Evolutionary conservation across 2,329 filamentous ascomycete species (phyloP).

Genomic region (Hymenotorrendiella dingleyae): DNA sequence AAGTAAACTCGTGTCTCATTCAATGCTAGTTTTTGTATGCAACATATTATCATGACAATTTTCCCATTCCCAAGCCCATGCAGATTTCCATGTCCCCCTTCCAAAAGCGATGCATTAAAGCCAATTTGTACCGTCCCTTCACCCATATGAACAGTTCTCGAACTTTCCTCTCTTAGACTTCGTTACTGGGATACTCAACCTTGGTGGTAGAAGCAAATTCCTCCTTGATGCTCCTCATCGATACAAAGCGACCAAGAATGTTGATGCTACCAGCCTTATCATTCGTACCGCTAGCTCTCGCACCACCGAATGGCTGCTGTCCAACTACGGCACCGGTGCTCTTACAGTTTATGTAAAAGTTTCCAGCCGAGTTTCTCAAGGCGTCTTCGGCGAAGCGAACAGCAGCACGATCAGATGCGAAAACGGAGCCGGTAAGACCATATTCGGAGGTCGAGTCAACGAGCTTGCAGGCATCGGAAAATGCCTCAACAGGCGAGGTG

Average conservation of each 20-base stretch:
- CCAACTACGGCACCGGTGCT: slow-evolving; percentile 67
- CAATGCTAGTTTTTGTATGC: too few relatives aligned
- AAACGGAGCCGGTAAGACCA: slow-evolving; percentile 70
- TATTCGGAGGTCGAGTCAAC: slow-evolving; percentile 72
- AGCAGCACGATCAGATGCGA: slow-evolving; percentile 62
- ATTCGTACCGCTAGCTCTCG: slow-evolving; percentile 63
- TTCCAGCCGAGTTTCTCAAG: slow-evolving; percentile 68
- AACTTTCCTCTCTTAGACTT: slow-evolving; percentile 30
- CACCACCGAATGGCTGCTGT: slow-evolving; percentile 67
- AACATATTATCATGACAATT: too few relatives aligned
- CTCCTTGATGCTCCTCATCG: slow-evolving; percentile 65
- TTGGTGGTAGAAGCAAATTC: slow-evolving; percentile 60
- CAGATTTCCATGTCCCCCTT: too few relatives aligned
- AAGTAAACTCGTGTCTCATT: too few relatives aligned
- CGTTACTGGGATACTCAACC: slow-evolving; percentile 68
- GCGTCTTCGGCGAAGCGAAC: slow-evolving; percentile 64
- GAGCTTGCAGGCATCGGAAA: slow-evolving; percentile 51
- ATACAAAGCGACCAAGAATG: slow-evolving; percentile 60
- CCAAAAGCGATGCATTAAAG: too few relatives aligned
- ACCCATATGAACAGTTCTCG: too few relatives aligned
- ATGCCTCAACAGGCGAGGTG: slow-evolving; percentile 45
- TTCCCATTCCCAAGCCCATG: too few relatives aligned
- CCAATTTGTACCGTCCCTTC: too few relatives aligned
- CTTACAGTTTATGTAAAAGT: slow-evolving; percentile 86
- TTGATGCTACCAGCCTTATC: slow-evolving; percentile 66